Percentiles rank a stretch among this genome's conserved stretches.
phyloP scores from a whole-genome alignment of 169 alveolate genomes.

The Neospora caninum region DNA sequence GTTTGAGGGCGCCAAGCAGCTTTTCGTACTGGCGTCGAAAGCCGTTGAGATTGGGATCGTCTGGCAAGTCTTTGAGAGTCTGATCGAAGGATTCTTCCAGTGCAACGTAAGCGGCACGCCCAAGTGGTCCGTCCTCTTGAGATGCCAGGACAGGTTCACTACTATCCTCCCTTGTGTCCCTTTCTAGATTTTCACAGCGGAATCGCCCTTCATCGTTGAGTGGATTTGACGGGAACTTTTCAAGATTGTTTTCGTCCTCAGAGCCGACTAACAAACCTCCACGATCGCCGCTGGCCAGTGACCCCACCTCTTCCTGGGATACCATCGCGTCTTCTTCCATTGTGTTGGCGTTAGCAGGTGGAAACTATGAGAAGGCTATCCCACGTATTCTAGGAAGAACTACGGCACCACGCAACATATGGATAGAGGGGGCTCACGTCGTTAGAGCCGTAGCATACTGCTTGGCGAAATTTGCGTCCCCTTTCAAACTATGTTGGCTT shows the following conservation, averaged over 20 bases:
- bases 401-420: too few relatives aligned
- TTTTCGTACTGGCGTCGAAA: slow-evolving; percentile 84
- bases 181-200: not conserved
- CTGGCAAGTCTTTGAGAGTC: slow-evolving; percentile 81
- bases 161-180: not conserved
- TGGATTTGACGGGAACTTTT: not conserved
- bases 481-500: too few relatives aligned
- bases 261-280: not conserved
- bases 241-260: not conserved
- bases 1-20: slow-evolving; percentile 81
- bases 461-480: too few relatives aligned
- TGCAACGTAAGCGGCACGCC: slow-evolving; percentile 60
- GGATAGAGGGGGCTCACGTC: too few relatives aligned
- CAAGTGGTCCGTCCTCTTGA: slow-evolving; percentile 1
- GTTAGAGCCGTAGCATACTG: too few relatives aligned
- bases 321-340: not conserved
- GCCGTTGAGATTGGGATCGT: slow-evolving; percentile 81
- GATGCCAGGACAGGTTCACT: not conserved
- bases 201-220: not conserved
- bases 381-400: too few relatives aligned
- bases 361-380: not conserved
- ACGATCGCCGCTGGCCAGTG: not conserved
- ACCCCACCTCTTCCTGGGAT: not conserved
- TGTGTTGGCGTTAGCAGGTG: not conserved
- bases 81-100: slow-evolving; percentile 73